Evolutionary conservation across 768 basidiomycete species (phyloP).

Genomic region (Brasilioporus rufonigricans): DNA sequence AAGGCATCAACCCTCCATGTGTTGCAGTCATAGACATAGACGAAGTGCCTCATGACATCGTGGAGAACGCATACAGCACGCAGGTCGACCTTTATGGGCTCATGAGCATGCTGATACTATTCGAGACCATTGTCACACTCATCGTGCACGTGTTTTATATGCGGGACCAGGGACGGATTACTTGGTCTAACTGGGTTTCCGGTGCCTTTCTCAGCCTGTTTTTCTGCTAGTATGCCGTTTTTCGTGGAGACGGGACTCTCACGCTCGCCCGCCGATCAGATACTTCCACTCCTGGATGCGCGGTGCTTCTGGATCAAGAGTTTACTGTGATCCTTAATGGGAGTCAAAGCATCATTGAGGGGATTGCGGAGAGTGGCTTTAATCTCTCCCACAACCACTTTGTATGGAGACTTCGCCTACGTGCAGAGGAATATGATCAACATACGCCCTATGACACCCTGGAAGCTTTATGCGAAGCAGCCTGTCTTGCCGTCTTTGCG

Average conservation of each 20-base stretch:
- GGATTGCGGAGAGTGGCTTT: background rate
- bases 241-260: constrained; percentile 2
- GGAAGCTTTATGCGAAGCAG: background rate
- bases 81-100: background rate
- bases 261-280: background rate
- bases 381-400: background rate
- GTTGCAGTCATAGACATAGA: background rate
- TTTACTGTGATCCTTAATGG: background rate
- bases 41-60: background rate
- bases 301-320: background rate
- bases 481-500: background rate
- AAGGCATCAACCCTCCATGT: background rate
- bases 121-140: background rate
- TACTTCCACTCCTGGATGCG: background rate
- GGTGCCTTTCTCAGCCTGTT: background rate
- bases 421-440: background rate
- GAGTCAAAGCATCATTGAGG: background rate
- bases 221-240: background rate
- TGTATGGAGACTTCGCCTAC: too few species aligned
- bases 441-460: background rate
- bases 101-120: background rate
- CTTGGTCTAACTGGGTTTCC: background rate
- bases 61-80: background rate
- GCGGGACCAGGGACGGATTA: too few species aligned
- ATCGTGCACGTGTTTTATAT: background rate